phyloP scores from a whole-genome alignment of 148 eudicot genomes.

The Nepenthes gracilis region DNA sequence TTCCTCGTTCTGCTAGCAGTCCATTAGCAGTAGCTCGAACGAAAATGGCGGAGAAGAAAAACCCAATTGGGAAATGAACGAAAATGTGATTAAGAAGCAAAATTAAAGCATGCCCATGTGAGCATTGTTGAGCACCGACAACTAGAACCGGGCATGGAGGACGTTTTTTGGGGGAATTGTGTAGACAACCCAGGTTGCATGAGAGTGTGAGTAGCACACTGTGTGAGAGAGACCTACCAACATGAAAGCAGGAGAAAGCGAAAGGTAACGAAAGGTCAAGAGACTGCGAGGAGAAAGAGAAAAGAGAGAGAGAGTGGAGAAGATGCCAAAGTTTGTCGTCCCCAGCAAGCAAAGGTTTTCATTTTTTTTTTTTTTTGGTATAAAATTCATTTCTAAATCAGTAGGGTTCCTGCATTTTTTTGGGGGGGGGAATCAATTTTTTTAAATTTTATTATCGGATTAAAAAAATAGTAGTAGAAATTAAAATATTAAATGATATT shows the following conservation, averaged over 20 bases:
- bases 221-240: neutral
- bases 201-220: neutral
- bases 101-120: neutral
- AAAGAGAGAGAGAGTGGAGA: conserved; percentile 4
- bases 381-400: too few relatives aligned
- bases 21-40: conserved; percentile 6
- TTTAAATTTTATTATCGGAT: too few relatives aligned
- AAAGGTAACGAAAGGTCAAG: neutral
- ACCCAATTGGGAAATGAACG: conserved; percentile 5
- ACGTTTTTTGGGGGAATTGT: neutral
- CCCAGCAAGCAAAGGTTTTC: too few relatives aligned
- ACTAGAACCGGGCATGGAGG: neutral
- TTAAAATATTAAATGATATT: too few relatives aligned
- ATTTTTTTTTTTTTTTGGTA: too few relatives aligned
- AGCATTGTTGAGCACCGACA: conserved; percentile 2
- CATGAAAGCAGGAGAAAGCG: neutral
- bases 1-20: neutral
- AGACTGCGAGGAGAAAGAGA: neutral
- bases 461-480: too few relatives aligned
- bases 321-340: too few relatives aligned
- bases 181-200: too few relatives aligned
- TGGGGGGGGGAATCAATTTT: too few relatives aligned
- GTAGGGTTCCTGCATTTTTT: too few relatives aligned
- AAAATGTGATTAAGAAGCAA: conserved; percentile 7
- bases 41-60: neutral